phyloP scores from a whole-genome alignment of 805 yeast genomes.

The Saturnispora halmiae region DNA sequence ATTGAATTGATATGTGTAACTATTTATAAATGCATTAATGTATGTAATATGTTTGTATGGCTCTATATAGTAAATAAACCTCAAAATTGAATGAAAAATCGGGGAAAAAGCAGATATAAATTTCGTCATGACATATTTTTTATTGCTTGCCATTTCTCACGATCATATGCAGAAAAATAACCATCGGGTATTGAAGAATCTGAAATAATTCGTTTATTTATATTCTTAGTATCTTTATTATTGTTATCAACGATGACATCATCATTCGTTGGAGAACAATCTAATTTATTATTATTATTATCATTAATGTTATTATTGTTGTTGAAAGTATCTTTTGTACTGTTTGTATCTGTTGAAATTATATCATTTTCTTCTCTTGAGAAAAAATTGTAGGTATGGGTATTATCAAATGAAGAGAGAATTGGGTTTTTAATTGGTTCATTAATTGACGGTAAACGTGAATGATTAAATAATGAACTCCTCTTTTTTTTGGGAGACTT shows the following conservation, averaged over 20 bases:
- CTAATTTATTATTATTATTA: too few relatives aligned
- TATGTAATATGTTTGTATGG: too few relatives aligned
- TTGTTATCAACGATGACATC: constrained; percentile 1
- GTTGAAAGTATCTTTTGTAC: too few relatives aligned
- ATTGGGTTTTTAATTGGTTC: constrained; percentile 3
- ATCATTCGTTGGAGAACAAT: too few relatives aligned
- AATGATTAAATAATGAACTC: constrained; percentile 8
- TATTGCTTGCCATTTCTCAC: constrained; percentile 55
- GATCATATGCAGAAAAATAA: constrained; percentile 55
- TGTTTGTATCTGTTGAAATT: too few relatives aligned
- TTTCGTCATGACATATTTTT: constrained; percentile 18
- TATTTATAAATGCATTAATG: too few relatives aligned
- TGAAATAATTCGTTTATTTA: constrained; percentile 15
- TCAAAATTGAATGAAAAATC: too few relatives aligned
- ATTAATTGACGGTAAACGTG: constrained; percentile 1
- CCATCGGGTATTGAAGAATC: constrained; percentile 43
- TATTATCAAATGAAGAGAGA: background rate
- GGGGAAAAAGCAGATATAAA: too few relatives aligned
- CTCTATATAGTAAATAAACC: background rate
- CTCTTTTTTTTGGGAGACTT: constrained; percentile 20
- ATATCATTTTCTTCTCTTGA: too few relatives aligned
- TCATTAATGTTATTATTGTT: too few relatives aligned
- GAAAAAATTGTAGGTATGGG: too few relatives aligned
- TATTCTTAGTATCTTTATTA: background rate
- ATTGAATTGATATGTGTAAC: constrained; percentile 16